Conservation (phyloP, 225 moss, liverwort and hornwort genomes). For the Thuidium tamariscinum region DNA sequence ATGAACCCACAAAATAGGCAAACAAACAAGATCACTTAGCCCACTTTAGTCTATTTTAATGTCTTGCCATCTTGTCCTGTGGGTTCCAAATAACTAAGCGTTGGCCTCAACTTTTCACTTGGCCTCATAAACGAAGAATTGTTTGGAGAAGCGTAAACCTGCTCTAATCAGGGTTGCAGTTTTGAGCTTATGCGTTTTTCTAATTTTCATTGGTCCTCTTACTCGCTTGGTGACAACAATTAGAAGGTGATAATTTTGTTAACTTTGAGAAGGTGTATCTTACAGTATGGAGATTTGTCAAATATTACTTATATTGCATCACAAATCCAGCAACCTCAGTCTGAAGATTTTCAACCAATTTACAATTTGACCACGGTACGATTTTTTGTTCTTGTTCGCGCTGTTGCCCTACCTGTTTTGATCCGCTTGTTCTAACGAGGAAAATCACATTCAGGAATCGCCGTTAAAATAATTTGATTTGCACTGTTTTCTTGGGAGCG, state of each 20-base stretch:
- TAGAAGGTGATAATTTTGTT: neutral
- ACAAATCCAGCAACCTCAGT: constrained; percentile 18
- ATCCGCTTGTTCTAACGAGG: neutral
- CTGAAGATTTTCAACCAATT: constrained; percentile 15
- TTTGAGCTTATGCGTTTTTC: neutral
- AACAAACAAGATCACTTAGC: neutral
- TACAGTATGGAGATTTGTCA: constrained; percentile 17
- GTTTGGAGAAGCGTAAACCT: neutral
- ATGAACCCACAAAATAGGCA: neutral
- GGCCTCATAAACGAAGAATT: neutral
- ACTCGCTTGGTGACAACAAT: neutral
- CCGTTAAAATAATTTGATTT: neutral
- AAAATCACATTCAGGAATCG: neutral
- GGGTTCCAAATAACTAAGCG: neutral
- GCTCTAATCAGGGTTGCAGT: neutral
- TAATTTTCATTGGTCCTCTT: neutral
- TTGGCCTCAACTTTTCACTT: neutral
- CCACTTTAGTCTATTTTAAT: neutral
- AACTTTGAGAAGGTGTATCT: constrained; percentile 3
- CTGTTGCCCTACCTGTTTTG: neutral
- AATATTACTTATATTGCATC: constrained; percentile 5
- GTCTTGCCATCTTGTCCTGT: neutral
- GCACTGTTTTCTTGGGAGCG: neutral
- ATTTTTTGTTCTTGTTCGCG: neutral
- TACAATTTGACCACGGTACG: constrained; percentile 2